phyloP scores from a whole-genome alignment of 306 rosid genomes.

The Cercis canadensis region DNA sequence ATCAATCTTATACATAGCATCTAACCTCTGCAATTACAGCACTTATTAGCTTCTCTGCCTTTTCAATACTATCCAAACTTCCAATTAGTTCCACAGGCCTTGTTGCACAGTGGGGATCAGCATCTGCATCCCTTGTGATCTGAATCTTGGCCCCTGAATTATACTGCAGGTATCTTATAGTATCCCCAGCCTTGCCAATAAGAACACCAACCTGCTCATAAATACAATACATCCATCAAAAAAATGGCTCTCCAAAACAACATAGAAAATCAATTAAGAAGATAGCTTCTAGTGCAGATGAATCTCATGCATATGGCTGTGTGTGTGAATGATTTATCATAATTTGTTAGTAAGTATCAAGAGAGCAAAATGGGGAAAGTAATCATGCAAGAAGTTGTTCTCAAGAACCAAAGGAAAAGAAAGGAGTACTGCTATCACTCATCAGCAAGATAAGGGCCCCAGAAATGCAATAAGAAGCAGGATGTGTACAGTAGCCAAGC shows the following conservation, averaged over 20 bases:
- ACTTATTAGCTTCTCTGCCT: slow-evolving; percentile 87
- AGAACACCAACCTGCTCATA: slow-evolving; percentile 92
- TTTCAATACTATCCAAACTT: slow-evolving; percentile 71
- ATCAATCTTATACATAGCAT: slow-evolving; percentile 8
- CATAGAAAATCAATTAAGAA: background rate
- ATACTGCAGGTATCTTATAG: slow-evolving; percentile 83
- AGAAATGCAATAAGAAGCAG: background rate
- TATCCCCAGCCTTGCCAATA: slow-evolving; percentile 98
- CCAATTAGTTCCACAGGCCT: slow-evolving; percentile 93
- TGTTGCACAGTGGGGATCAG: slow-evolving; percentile 64
- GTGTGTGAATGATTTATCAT: too few species aligned
- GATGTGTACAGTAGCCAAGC: background rate
- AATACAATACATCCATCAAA: slow-evolving; percentile 13
- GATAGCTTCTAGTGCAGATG: background rate
- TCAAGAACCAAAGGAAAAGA: too few species aligned
- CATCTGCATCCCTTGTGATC: slow-evolving; percentile 90
- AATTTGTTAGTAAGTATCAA: background rate
- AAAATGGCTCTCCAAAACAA: background rate
- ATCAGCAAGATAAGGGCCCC: background rate
- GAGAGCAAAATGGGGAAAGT: background rate
- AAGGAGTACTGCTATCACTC: too few species aligned
- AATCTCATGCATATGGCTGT: too few species aligned
- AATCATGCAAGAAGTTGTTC: too few species aligned
- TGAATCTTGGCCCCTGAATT: slow-evolving; percentile 97
- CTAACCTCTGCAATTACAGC: slow-evolving; percentile 93